Conservation (phyloP, 768 basidiomycete genomes). For the Pisolithus tinctorius region DNA sequence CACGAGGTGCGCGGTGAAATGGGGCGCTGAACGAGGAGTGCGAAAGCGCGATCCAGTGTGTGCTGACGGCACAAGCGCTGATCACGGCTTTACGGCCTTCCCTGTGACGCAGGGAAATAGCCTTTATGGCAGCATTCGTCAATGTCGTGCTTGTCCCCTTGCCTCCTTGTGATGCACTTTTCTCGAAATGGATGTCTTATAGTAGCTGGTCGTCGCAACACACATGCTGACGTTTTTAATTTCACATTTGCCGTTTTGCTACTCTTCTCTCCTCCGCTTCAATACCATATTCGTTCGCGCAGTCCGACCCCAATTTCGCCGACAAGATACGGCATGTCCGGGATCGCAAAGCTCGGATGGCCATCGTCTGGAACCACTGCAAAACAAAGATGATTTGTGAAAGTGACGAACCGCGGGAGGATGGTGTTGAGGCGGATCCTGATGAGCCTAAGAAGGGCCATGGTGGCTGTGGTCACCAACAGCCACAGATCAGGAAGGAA, state of each 20-base stretch:
- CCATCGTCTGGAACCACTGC: constrained; percentile 78
- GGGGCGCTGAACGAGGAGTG: constrained; percentile 98
- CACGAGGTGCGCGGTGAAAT: constrained; percentile 92
- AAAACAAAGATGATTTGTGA: constrained; percentile 88
- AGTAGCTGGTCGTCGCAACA: constrained; percentile 33
- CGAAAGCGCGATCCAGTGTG: constrained; percentile 32
- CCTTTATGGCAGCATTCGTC: constrained; percentile 54
- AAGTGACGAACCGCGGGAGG: constrained; percentile 82
- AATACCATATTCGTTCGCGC: constrained; percentile 28
- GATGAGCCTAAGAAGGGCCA: constrained; percentile 82
- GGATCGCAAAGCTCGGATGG: constrained; percentile 83
- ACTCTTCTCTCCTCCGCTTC: constrained; percentile 19
- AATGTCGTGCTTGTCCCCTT: constrained; percentile 42
- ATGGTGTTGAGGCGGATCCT: constrained; percentile 59
- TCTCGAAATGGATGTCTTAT: constrained; percentile 10
- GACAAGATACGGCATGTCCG: constrained; percentile 84
- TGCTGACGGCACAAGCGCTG: constrained; percentile 21
- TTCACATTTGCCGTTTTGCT: constrained; percentile 40
- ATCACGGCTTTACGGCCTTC: constrained; percentile 35
- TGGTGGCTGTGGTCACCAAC: constrained; percentile 92
- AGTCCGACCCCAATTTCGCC: constrained; percentile 81
- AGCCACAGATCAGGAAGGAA: constrained; percentile 89
- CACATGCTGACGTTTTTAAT: constrained; percentile 57
- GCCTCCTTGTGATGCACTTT: constrained; percentile 54
- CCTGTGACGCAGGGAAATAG: constrained; percentile 67